A percentile compares a stretch with the other conserved stretches of the same genome.
phyloP scores from a whole-genome alignment of 1,139 yeast species.

The Starmera stellimalicola region DNA sequence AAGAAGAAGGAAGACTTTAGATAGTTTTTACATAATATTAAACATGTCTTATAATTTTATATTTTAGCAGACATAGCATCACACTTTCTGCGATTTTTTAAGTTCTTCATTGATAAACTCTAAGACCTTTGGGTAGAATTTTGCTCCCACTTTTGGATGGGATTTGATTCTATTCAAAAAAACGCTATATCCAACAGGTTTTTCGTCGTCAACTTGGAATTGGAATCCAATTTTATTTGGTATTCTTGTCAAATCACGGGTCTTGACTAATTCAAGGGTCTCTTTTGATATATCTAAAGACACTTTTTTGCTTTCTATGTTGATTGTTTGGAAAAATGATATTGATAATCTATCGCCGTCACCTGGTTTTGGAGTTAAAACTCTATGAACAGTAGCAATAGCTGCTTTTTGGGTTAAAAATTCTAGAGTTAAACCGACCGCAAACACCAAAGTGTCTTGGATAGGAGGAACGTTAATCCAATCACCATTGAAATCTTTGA shows the following conservation, averaged over 20 bases:
- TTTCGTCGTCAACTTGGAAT: conserved; percentile 35
- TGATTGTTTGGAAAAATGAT: conserved; percentile 47
- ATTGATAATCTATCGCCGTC: conserved; percentile 43
- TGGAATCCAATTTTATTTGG: conserved; percentile 41
- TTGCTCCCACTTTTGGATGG: conserved; percentile 57
- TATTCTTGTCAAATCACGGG: conserved; percentile 3
- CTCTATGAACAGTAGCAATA: conserved; percentile 38
- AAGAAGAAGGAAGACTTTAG: neutral
- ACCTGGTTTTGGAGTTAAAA: conserved; percentile 44
- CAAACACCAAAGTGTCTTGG: conserved; percentile 37
- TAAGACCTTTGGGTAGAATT: conserved; percentile 41
- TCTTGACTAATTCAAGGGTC: conserved; percentile 25
- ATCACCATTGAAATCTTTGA: conserved; percentile 50
- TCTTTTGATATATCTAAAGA: conserved; percentile 29
- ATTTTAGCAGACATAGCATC: too few species aligned
- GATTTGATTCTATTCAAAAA: conserved; percentile 55
- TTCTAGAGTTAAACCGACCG: conserved; percentile 47
- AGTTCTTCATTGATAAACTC: neutral
- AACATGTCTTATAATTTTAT: neutral
- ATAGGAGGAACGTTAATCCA: conserved; percentile 48
- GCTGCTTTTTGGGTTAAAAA: conserved; percentile 30
- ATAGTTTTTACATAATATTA: too few species aligned
- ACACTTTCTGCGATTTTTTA: too few species aligned
- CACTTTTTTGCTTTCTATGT: conserved; percentile 34
- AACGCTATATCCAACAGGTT: conserved; percentile 48